Base-by-base conservation (phyloP, 164 flowering plant genomes). In the Magnolia kwangsiensis region DNA sequence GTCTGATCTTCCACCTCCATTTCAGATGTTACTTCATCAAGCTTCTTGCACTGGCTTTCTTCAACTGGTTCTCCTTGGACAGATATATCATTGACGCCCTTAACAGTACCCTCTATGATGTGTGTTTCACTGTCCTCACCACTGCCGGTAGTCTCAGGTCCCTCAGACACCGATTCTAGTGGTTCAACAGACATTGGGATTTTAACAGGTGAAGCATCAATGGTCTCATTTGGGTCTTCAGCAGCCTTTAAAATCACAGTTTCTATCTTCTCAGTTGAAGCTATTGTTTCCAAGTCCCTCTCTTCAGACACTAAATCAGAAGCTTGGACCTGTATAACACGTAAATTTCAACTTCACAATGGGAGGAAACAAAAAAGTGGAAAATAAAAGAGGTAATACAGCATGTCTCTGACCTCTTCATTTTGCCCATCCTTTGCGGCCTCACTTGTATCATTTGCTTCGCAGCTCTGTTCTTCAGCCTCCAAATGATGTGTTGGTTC, bases 241-340 rank as follows among this genome's bases (percentile, higher is more conserved):
- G 31, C 69, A 50, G 75, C 77, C 27, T 76, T 37, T 8, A 72
- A 50, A 9, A 67, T 72, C 51, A 55, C 72, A 8, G 24, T 19
- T 75, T 76, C 78, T 73, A 20, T 72, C 18, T 71, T 80, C 70
- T 73, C 68, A 45, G 58, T 67, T 8, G 72, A 61, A 72, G 67
- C 61, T 74, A 69, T 67, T 76, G 66, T 77, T 72, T 75, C 72
- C 18, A 18, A 61, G 69, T 58, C 69, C 13, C 29, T 37, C 67
- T 80, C 72, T 21, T 9, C 27, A 9, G 74, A 14, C 51, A 51
- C 74, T 67, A 55, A 19, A 49, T 70, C 61, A 8, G 61, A 55
- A 55, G 61, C 61, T 55, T 72, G 8, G 7, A 59, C 49, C 66
- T 55, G 23, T 50, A 14, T 11, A 49, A 29, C 16, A 69, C 8